Percentiles rank a stretch among this genome's conserved stretches.
Conservation (phyloP, 176 grass and related monocot genomes). For the Rhynchospora pubera region DNA sequence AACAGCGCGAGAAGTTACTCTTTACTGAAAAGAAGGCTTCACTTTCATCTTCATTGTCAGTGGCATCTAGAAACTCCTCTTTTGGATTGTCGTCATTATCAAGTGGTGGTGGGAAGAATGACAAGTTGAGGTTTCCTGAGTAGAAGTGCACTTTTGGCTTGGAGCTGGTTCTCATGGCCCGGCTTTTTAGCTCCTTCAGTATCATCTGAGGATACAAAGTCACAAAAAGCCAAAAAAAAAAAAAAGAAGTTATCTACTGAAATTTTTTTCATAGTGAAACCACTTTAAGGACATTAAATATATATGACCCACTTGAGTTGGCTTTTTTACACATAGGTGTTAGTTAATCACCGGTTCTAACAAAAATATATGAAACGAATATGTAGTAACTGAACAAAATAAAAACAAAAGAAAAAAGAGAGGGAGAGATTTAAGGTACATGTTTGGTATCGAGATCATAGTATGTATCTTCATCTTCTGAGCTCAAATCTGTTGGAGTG, state of each 20-base stretch:
- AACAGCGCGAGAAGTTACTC: conserved; percentile 77
- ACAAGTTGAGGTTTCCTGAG: conserved; percentile 37
- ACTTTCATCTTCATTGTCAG: conserved; percentile 45
- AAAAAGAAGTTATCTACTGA: too few species aligned
- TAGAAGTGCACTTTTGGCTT: conserved; percentile 27
- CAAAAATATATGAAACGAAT: not conserved
- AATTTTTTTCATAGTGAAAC: not conserved
- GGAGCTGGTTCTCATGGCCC: conserved; percentile 47
- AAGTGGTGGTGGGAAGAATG: conserved; percentile 30
- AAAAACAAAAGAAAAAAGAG: not conserved
- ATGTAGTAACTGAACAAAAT: too few species aligned
- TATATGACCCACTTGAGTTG: not conserved
- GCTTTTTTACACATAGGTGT: not conserved
- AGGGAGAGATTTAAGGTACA: conserved; percentile 8
- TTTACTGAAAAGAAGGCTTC: conserved; percentile 88
- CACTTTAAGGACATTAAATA: not conserved
- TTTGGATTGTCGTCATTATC: conserved; percentile 9
- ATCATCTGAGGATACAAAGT: conserved; percentile 38
- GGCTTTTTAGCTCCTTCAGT: conserved; percentile 63
- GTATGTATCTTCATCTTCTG: conserved; percentile 32
- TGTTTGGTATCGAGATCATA: conserved; percentile 46
- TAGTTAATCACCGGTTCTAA: not conserved
- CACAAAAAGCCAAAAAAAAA: not conserved
- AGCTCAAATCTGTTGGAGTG: conserved; percentile 55
- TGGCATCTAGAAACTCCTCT: not conserved